A percentile compares a stretch with the other conserved stretches of the same genome.
These are phyloP conservation scores for Clavispora fructus DNA, from an alignment of 805 yeast species.

Conservation along the genomic window DNA sequence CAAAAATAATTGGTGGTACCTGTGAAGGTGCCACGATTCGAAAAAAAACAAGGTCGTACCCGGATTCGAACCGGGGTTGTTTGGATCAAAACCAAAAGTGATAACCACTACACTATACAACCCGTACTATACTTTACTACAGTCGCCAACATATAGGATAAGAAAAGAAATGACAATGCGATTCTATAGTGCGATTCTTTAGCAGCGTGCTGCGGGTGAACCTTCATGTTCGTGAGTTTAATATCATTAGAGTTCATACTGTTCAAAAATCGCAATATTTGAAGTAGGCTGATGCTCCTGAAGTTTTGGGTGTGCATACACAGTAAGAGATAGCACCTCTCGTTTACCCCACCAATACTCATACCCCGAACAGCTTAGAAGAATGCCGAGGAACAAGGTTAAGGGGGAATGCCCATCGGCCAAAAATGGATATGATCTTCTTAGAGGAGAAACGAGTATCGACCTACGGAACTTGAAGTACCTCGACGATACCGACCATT, in stretches of 20 bases:
- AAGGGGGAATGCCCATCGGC: not conserved
- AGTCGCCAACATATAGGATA: not conserved
- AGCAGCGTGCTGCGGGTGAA: no score
- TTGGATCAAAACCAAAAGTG: constrained; percentile 79
- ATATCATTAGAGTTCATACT: no score
- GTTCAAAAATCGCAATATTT: no score
- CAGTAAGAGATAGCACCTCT: not conserved
- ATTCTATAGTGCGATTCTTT: no score
- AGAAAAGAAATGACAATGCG: not conserved
- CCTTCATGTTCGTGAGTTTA: no score
- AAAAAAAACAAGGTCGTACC: constrained; percentile 53
- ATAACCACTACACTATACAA: constrained; percentile 75
- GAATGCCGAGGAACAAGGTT: not conserved
- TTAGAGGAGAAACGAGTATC: not conserved
- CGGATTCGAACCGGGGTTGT: constrained; percentile 85
- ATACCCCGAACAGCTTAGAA: not conserved
- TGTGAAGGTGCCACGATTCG: no score
- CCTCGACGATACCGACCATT: constrained; percentile 10
- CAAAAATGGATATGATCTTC: constrained; percentile 2
- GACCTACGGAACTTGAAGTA: constrained; percentile 5
- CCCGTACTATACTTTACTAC: constrained; percentile 13
- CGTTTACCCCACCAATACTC: not conserved
- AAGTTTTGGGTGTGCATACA: not conserved
- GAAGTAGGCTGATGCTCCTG: not conserved
- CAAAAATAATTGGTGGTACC: not conserved